Evolutionary conservation across 768 basidiomycete genomes (phyloP), one percentile per base, ranked within the genome.

Genomic region (Daedalea quercina): DNA sequence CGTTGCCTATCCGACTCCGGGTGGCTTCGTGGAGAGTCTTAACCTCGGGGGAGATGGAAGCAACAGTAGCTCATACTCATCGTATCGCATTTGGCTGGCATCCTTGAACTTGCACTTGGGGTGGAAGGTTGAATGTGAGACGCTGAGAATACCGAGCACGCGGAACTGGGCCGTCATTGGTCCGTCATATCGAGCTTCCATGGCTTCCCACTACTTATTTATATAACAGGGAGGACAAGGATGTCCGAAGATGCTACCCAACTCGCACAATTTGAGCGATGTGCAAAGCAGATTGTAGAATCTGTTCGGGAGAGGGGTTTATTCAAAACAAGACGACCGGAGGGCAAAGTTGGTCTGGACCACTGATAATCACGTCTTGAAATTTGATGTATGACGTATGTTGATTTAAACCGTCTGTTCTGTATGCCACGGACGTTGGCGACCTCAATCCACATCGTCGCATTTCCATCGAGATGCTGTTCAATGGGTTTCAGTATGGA

Each of bases 151-250:
- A 12, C 94, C 94, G 1, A 92, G 89, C 65, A 96, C 95, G 37
- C 79, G 92, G 54, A 93, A 93, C 63, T 96, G 94, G 92, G 90
- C 87, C 0, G 77, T 96, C 47, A 69, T 95, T 26, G 94, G 94
- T 93, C 51, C 20, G 82, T 19, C 17, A 47, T 12, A 33, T 28
- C 33, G 8, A 12, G 9, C 7, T 3, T 17, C 15, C 15, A 31
- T 20, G 24, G 20, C 22, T 43, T 3, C 19, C 20, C 7, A 22
- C 7, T 40, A 7, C 20, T 34, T 11, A 46, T 19, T n/a, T 7
- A 40, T 15, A 50, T 54, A 52, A 20, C 43, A 44, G 49, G 33
- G 52, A 68, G 66, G 65, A 55, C 60, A 64, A 66, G 73, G 67
- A 47, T 63, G 62, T 54, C 69, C 56, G 50, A 60, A 65, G 55